phyloP scores from a whole-genome alignment of 164 flowering plant species.

The Nymphaea colorata region DNA sequence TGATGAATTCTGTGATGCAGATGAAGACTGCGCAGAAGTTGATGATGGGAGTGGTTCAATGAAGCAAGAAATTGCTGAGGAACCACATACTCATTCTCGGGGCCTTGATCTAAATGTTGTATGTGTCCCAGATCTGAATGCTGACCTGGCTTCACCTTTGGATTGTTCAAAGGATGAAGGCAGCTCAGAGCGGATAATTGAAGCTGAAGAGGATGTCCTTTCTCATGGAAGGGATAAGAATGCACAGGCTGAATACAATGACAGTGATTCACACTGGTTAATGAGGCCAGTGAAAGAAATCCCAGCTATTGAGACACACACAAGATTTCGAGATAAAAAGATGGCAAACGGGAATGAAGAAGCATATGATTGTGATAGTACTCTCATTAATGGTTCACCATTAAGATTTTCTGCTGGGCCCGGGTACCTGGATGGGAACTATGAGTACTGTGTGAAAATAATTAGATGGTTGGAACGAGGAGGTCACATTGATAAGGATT shows the following conservation, averaged over 20 bases:
- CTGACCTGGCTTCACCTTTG: constrained; percentile 62
- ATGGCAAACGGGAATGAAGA: constrained; percentile 36
- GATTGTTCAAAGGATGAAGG: constrained; percentile 65
- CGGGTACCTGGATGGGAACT: constrained; percentile 48
- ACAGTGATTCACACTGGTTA: constrained; percentile 54
- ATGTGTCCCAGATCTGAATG: constrained; percentile 90
- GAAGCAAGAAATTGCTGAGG: constrained; percentile 28
- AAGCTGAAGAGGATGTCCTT: constrained; percentile 49
- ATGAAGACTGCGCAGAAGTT: constrained; percentile 21
- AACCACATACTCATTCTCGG: constrained; percentile 32
- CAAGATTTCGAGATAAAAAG: constrained; percentile 38
- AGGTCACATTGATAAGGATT: constrained; percentile 71
- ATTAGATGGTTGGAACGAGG: constrained; percentile 80
- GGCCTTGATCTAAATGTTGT: constrained; percentile 77
- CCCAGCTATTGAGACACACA: constrained; percentile 47
- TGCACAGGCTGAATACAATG: constrained; percentile 41
- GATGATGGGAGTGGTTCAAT: constrained; percentile 20
- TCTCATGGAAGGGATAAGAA: constrained; percentile 45
- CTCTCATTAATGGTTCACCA: constrained; percentile 66
- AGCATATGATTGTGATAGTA: constrained; percentile 71
- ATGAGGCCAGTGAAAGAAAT: constrained; percentile 27
- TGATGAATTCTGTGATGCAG: constrained; percentile 36
- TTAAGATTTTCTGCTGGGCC: constrained; percentile 25
- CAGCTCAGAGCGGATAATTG: constrained; percentile 33
- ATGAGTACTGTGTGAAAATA: constrained; percentile 83